A percentile compares a stretch with the other conserved stretches of the same genome.
These are phyloP conservation scores for Mycena vulgaris DNA, from an alignment of 768 basidiomycete genomes.

Conservation along the genomic window DNA sequence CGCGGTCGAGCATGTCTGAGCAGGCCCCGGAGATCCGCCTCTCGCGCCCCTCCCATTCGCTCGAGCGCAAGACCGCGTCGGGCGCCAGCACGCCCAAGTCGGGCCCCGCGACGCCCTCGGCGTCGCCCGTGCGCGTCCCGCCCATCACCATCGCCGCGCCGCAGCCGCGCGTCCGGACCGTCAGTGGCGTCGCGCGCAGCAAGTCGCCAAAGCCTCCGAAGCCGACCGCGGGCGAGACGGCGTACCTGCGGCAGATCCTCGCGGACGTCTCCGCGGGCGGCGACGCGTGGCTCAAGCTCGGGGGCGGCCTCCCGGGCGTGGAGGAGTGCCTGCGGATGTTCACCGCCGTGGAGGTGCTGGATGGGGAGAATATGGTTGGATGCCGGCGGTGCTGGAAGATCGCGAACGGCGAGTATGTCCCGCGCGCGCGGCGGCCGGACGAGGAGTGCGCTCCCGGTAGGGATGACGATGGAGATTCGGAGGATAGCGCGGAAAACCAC, in stretches of 20 bases:
- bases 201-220: conserved; percentile 70
- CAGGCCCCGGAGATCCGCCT: conserved; percentile 25
- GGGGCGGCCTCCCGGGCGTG: conserved; percentile 67
- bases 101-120: conserved; percentile 5
- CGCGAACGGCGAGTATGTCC: conserved; percentile 72
- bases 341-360: conserved; percentile 92
- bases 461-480: conserved; percentile 49
- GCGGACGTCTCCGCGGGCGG: conserved; percentile 66
- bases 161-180: conserved; percentile 39
- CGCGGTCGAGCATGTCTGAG: conserved; percentile 23
- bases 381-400: conserved; percentile 97
- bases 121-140: conserved; percentile 24
- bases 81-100: conserved; percentile 22
- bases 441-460: conserved; percentile 54
- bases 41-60: conserved; percentile 17
- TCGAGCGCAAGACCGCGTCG: not conserved
- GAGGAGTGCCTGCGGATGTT: conserved; percentile 91
- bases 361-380: conserved; percentile 95
- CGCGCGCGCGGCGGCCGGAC: conserved; percentile 34
- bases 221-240: conserved; percentile 69
- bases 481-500: conserved; percentile 48
- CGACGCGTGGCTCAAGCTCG: conserved; percentile 39
- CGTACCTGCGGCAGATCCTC: conserved; percentile 78
- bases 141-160: conserved; percentile 41
- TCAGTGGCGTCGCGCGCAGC: conserved; percentile 41